Conservation (phyloP, 305 asterid genomes). For the Solanum hybrid region DNA sequence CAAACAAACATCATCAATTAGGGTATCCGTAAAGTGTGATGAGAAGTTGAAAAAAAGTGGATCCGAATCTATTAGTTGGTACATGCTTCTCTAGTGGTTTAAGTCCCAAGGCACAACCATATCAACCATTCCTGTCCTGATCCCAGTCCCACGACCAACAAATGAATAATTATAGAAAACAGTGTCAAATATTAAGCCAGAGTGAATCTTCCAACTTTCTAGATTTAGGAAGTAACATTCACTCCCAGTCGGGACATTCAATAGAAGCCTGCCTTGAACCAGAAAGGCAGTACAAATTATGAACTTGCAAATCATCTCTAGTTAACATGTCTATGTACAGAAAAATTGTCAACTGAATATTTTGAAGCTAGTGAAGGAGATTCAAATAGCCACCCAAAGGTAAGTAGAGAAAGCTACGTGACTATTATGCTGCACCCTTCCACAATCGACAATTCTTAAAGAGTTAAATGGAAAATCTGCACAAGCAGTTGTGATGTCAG, state of each 20-base stretch:
- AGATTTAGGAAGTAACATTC: not conserved
- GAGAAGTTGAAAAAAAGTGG: not conserved
- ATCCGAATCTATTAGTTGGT: not conserved
- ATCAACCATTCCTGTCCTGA: not conserved
- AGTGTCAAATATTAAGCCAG: not conserved
- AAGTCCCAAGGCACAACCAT: not conserved
- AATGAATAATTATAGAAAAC: not conserved
- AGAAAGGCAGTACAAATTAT: not conserved
- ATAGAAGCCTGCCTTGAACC: not conserved
- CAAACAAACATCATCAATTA: slow-evolving; percentile 7
- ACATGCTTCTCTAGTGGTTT: not conserved
- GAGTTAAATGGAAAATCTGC: not conserved
- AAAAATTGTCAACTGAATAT: not conserved
- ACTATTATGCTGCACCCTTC: not conserved
- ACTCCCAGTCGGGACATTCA: not conserved
- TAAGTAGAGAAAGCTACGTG: not conserved
- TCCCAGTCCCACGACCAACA: not conserved
- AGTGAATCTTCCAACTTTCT: not conserved
- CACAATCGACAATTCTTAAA: not conserved
- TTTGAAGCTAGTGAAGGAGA: not conserved
- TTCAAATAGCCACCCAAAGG: not conserved
- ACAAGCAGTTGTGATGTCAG: not conserved
- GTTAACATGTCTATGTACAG: not conserved
- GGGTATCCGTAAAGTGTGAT: not conserved
- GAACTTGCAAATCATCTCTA: not conserved